Evolutionary conservation across 2,329 filamentous ascomycete species (phyloP).

Genomic region (Hypoxylon sp.): DNA sequence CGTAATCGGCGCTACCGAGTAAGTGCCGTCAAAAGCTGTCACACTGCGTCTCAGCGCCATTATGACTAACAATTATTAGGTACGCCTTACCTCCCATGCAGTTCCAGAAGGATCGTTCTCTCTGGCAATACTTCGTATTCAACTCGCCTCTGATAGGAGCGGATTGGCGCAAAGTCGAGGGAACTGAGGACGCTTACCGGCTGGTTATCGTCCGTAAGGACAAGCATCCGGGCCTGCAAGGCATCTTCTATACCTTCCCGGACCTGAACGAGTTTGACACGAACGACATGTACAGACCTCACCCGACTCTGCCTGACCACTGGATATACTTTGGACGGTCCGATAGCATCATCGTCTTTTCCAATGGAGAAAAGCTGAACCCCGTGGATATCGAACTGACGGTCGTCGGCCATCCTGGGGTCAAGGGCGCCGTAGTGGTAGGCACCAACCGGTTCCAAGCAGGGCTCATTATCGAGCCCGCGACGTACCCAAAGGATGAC

Average conservation of each 20-base stretch:
- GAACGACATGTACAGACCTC: constrained; percentile 54
- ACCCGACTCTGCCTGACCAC: constrained; percentile 49
- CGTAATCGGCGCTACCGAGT: constrained; percentile 55
- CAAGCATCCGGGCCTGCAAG: constrained; percentile 45
- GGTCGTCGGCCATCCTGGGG: constrained; percentile 49
- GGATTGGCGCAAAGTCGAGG: constrained; percentile 49
- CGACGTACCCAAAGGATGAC: constrained; percentile 39
- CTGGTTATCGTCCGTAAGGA: constrained; percentile 51
- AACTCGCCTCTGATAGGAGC: constrained; percentile 52
- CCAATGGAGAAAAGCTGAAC: constrained; percentile 61
- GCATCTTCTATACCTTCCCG: constrained; percentile 44
- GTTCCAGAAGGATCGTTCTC: constrained; percentile 43
- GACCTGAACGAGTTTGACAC: constrained; percentile 51
- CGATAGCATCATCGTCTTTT: constrained; percentile 59
- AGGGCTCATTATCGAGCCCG: constrained; percentile 57
- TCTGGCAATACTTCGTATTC: constrained; percentile 56
- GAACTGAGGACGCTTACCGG: constrained; percentile 48
- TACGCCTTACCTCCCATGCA: constrained; percentile 48
- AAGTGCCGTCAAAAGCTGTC: constrained; percentile 22
- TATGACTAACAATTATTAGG: constrained; percentile 39
- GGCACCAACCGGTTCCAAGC: constrained; percentile 57
- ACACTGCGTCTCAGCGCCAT: background rate
- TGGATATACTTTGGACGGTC: constrained; percentile 50
- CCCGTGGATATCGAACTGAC: constrained; percentile 54
- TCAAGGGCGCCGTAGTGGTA: constrained; percentile 55